Evolutionary conservation across 768 basidiomycete genomes (phyloP).

Genomic region (Mycena metata): DNA sequence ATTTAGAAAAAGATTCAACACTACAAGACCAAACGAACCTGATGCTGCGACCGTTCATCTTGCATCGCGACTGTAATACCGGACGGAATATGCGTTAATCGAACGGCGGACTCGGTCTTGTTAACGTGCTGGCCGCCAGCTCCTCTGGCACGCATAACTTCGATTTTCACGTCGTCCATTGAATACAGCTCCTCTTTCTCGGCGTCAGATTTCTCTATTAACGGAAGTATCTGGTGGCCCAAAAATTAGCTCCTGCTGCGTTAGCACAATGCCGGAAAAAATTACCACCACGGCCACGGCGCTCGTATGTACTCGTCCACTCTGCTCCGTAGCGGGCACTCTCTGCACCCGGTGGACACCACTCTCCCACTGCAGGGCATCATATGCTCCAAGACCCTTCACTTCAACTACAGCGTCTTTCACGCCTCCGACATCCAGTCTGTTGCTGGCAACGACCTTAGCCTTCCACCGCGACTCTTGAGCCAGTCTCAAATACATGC

Average conservation of each 20-base stretch:
- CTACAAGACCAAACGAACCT: slow-evolving; percentile 59
- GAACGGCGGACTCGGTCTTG: slow-evolving; percentile 97
- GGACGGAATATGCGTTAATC: slow-evolving; percentile 92
- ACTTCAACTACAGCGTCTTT: slow-evolving; percentile 87
- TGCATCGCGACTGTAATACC: slow-evolving; percentile 98
- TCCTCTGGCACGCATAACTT: slow-evolving; percentile 97
- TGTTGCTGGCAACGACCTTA: slow-evolving; percentile 69
- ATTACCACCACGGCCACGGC: slow-evolving; percentile 89
- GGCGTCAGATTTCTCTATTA: slow-evolving; percentile 74
- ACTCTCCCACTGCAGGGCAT: slow-evolving; percentile 87
- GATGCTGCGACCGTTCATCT: slow-evolving; percentile 96
- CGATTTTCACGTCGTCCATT: slow-evolving; percentile 89
- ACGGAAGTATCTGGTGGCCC: slow-evolving; percentile 79
- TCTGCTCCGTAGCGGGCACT: slow-evolving; percentile 91
- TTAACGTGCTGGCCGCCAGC: slow-evolving; percentile 99
- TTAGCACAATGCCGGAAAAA: slow-evolving; percentile 32
- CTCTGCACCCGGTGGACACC: slow-evolving; percentile 97
- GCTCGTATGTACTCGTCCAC: slow-evolving; percentile 92
- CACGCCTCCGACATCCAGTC: slow-evolving; percentile 72
- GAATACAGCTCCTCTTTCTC: slow-evolving; percentile 75
- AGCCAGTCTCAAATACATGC: slow-evolving; percentile 84
- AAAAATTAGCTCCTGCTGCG: not conserved
- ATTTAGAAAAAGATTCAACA: not conserved
- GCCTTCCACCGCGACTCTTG: slow-evolving; percentile 73
- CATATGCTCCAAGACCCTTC: slow-evolving; percentile 83